These are phyloP conservation scores for Trametes sp. DNA, from an alignment of 1,284 basidiomycete species.

Conservation along the genomic window DNA sequence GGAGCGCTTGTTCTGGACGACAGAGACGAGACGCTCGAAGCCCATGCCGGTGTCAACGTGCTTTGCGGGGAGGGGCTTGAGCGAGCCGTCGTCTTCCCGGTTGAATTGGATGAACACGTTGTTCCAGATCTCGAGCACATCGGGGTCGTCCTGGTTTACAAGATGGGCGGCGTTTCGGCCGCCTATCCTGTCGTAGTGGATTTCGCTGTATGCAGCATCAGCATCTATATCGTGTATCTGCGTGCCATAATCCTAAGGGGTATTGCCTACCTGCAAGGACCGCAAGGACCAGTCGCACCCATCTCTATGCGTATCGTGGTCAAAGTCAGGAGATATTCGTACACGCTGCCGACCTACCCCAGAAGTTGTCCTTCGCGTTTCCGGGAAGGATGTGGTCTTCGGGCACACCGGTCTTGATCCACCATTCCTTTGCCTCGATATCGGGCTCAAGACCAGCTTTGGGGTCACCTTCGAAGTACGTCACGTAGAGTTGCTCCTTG, in stretches of 20 bases:
- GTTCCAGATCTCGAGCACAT: constrained; percentile 99
- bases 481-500: constrained; percentile 93
- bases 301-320: constrained; percentile 72
- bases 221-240: background rate
- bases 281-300: constrained; percentile 98
- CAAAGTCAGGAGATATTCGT: background rate
- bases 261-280: constrained; percentile 81
- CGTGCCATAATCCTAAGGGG: background rate
- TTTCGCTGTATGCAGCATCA: constrained; percentile 65
- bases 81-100: constrained; percentile 87
- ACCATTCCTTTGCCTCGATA: constrained; percentile 85
- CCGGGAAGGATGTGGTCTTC: constrained; percentile 94
- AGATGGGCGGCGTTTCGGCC: constrained; percentile 91
- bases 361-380: constrained; percentile 98
- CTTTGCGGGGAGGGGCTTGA: constrained; percentile 87
- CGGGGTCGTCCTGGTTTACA: constrained; percentile 95
- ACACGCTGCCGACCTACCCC: constrained; percentile 70
- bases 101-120: constrained; percentile 99
- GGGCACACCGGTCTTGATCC: constrained; percentile 87
- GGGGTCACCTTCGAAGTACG: constrained; percentile 96
- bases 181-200: constrained; percentile 97
- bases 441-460: constrained; percentile 91
- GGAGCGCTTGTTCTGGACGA: constrained; percentile 89
- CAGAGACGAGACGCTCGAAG: constrained; percentile 96
- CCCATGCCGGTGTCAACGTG: constrained; percentile 99